Base-by-base conservation (phyloP, 306 rosid genomes). In the Cyclanthera cordifolia region DNA sequence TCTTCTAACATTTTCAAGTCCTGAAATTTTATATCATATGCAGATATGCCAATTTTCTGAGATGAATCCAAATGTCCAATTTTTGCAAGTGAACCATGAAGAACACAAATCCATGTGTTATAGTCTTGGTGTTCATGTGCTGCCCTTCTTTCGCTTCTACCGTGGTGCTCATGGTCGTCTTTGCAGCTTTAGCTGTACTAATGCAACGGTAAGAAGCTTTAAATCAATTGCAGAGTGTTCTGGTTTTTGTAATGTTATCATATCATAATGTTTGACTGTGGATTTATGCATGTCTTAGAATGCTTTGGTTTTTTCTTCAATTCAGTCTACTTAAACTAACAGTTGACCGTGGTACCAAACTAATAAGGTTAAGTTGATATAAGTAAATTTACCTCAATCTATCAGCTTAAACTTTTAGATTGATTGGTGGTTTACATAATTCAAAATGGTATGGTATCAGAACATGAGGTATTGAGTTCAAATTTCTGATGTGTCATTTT, bases 101-200 rank as follows among this genome's bases (percentile, higher is more conserved):
- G 93, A 89, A 39, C 90, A 82, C 73, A 89, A 86, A 68, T 83
- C 96, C 48, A 85, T 92, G 95, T 83, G 90, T 73, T 83, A 89
- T 73, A 92, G 98, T 77, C 96, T 89, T 20, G 83, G 77, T 60
- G 98, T 92, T 11, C 96, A 85, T 67, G 98, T 92, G 11, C 86
- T 92, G 34, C 98, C 98, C 16, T 92, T 92, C 74, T 92, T 92
- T 70, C 86, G 96, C 21, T 89, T 89, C 74, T 92, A 89, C 76
- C 76, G 96, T 81, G 98, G 98, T 2, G 81, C 98, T 48, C 89
- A 87, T 25, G 98, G 96, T 67, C 95, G 95, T 39, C 72, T 92
- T 30, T 89, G 95, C 73, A 85, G 95, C 84, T 90, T 88, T 75
- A 90, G 97, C 85, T 92, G 98, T 73, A 92, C 98, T 50, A 92